Evolutionary conservation across 805 yeast genomes (phyloP), one percentile per base, ranked within the genome.

Genomic region (Cyberlindnera xylosilytica): DNA sequence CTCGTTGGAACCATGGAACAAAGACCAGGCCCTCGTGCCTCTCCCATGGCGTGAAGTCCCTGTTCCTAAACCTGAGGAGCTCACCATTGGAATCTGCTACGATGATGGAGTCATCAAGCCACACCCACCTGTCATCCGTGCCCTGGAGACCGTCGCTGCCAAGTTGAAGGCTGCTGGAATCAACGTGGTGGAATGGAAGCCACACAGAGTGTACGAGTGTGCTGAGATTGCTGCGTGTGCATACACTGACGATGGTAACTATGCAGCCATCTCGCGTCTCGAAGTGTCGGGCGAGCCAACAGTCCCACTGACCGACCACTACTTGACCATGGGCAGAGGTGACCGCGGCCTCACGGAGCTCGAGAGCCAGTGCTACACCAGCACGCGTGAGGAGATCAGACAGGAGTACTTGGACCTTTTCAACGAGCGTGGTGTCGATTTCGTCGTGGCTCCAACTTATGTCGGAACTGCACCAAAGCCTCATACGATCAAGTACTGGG

Each of bases 401-500:
- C 74, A 74, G 45, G 74, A 74, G 48, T 83, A 82, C 58, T 65
- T 70, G 36, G 71, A 74, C 35, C 72, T 65, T 56, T 70, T 83
- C 57, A 68, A 74, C 45, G 61, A 72, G 19, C 69, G 79, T 56
- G 72, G 73, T 39, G 72, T 84, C 36, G 90, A 85, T 55, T 76
- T 81, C 54, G 71, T 85, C 45, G 62, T 85, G 34, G 74, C 83
- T 39, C 90, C 91, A 46, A 74, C 80, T 6, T 79, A 81, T 61
- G 76, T 74, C 42, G 82, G 83, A 49, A 81, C 79, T 38, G 87
- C 93, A n/a, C 87, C 88, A 34, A 73, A 72, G 41, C 77, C 83
- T 18, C 76, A 74, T 36, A 69, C 73, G 39, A 73, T 83, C 6
- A 76, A 74, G 60, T 83, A 83, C 63, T 86, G 93, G 90, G 84